phyloP scores from a whole-genome alignment of 169 alveolate species.

The Eimeria necatrix region DNA sequence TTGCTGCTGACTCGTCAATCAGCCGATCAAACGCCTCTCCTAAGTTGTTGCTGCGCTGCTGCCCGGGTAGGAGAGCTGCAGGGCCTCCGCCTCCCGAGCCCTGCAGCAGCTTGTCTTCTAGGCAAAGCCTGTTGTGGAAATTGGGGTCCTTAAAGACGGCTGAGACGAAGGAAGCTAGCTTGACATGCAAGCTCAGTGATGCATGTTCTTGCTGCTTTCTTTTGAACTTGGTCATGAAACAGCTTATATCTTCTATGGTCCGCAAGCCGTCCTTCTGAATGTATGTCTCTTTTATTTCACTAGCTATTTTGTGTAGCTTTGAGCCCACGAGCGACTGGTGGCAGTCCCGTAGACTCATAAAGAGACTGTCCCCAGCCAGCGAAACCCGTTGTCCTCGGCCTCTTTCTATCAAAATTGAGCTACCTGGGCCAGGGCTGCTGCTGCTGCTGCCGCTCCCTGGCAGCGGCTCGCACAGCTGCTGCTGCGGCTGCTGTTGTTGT shows the following conservation, averaged over 20 bases:
- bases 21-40: slow-evolving; percentile 75
- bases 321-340: slow-evolving; percentile 90
- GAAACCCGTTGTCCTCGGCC: slow-evolving; percentile 56
- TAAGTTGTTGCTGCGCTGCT: slow-evolving; percentile 64
- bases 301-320: slow-evolving; percentile 91
- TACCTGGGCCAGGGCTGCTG: background rate
- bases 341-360: slow-evolving; percentile 87
- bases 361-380: slow-evolving; percentile 86
- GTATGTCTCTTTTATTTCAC: slow-evolving; percentile 91
- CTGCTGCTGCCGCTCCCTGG: background rate
- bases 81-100: slow-evolving; percentile 69
- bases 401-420: background rate
- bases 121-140: slow-evolving; percentile 85
- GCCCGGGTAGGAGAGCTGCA: slow-evolving; percentile 60
- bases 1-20: slow-evolving; percentile 81
- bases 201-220: slow-evolving; percentile 92
- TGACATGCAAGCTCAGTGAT: slow-evolving; percentile 92
- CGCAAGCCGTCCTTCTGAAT: slow-evolving; percentile 89
- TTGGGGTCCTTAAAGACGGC: slow-evolving; percentile 86
- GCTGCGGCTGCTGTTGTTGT: background rate
- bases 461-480: background rate
- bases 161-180: slow-evolving; percentile 90
- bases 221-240: slow-evolving; percentile 91
- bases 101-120: slow-evolving; percentile 89
- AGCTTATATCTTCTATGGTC: slow-evolving; percentile 91